Evolutionary conservation across 352 stramenopile species (phyloP).

Genomic region (Blastocystis sp.): DNA sequence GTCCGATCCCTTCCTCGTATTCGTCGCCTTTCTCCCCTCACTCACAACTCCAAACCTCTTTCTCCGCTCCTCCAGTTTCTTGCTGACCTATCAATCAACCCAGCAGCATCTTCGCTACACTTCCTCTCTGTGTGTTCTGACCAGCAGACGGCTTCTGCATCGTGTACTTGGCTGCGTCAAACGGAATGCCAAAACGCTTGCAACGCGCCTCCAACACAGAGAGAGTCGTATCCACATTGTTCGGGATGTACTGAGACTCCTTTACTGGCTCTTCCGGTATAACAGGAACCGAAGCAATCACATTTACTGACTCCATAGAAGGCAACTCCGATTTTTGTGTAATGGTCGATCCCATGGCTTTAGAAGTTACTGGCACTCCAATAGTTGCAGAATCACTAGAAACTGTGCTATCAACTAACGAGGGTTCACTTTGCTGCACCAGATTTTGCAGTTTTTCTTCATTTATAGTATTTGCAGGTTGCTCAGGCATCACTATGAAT

Average conservation of each 20-base stretch:
- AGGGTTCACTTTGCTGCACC: background rate
- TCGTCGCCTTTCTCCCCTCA: background rate
- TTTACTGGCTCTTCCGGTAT: background rate
- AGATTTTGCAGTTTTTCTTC: background rate
- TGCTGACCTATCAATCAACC: background rate
- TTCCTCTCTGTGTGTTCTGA: background rate
- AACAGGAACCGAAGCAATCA: background rate
- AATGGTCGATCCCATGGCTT: background rate
- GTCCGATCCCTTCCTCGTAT: background rate
- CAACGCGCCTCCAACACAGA: conserved; percentile 9
- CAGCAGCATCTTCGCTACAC: background rate
- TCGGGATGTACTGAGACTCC: background rate
- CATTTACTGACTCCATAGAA: too few relatives aligned
- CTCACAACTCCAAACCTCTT: background rate
- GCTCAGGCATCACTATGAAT: background rate
- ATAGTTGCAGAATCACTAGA: background rate
- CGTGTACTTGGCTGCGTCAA: background rate
- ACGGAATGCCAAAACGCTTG: conserved; percentile 41
- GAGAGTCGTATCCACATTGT: background rate
- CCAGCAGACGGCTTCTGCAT: background rate
- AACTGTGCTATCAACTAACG: background rate
- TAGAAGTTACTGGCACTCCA: background rate
- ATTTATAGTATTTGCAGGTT: too few relatives aligned
- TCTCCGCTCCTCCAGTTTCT: background rate
- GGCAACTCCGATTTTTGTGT: too few relatives aligned